Evolutionary conservation across 139 green algal genomes (phyloP).

Genomic region (Volvox africanus): DNA sequence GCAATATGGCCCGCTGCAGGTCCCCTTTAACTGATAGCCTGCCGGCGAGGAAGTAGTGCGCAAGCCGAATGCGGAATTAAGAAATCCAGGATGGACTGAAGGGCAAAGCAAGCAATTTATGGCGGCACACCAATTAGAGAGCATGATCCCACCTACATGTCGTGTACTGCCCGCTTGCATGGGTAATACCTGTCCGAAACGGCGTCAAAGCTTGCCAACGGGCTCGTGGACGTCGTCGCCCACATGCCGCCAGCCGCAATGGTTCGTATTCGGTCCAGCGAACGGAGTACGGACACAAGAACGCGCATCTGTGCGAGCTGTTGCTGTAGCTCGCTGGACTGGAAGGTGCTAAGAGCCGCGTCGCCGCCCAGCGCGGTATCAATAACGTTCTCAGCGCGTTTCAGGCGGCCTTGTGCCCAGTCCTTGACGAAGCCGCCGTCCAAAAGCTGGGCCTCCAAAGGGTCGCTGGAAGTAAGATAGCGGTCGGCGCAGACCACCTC

Average conservation of each 20-base stretch:
- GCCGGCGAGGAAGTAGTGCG: no score
- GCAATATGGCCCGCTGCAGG: constrained; percentile 49
- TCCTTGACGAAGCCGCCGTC: constrained; percentile 71
- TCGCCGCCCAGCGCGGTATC: constrained; percentile 20
- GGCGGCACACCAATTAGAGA: no score
- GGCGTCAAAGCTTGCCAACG: background rate
- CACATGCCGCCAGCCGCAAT: background rate
- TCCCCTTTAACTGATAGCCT: constrained; percentile 49
- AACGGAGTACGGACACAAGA: constrained; percentile 53
- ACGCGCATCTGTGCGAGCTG: constrained; percentile 51
- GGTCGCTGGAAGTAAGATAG: constrained; percentile 65
- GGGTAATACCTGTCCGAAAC: background rate
- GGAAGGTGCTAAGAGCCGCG: constrained; percentile 25
- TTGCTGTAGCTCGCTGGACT: constrained; percentile 36
- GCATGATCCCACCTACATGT: no score
- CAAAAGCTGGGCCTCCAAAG: constrained; percentile 67
- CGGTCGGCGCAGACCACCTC: constrained; percentile 63
- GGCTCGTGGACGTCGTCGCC: background rate
- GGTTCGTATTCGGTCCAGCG: constrained; percentile 49
- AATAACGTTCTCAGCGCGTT: constrained; percentile 26
- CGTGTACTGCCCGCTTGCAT: no score
- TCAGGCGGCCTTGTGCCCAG: constrained; percentile 43
- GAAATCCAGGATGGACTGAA: no score
- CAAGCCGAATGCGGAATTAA: no score
- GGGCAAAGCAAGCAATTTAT: no score